Conservation (phyloP, 495 filamentous ascomycete genomes). For the Mytilinidion resinicola region DNA sequence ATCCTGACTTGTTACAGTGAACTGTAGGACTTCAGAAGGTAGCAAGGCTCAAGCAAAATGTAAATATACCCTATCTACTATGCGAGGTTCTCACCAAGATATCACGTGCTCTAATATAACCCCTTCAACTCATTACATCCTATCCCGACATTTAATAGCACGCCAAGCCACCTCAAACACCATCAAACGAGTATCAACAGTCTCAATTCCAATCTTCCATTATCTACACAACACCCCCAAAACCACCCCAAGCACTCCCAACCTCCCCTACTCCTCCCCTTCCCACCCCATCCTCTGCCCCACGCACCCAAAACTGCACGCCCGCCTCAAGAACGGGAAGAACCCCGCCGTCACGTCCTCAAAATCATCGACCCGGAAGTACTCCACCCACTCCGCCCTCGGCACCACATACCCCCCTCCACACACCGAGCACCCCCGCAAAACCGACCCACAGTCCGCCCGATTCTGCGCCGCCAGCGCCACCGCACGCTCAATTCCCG, state of each 20-base stretch:
- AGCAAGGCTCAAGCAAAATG: too few relatives aligned
- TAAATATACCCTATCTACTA: too few relatives aligned
- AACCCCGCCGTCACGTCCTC: constrained; percentile 23
- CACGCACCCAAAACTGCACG: constrained; percentile 63
- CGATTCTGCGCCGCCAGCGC: constrained; percentile 14
- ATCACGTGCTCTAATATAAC: too few relatives aligned
- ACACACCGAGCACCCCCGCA: constrained; percentile 56
- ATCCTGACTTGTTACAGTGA: too few relatives aligned
- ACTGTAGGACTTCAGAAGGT: too few relatives aligned
- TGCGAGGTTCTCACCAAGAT: too few relatives aligned
- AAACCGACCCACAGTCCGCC: constrained; percentile 38
- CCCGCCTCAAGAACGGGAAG: constrained; percentile 57
- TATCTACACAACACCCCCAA: too few relatives aligned
- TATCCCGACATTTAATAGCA: too few relatives aligned
- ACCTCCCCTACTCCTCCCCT: constrained; percentile 52
- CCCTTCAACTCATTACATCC: too few relatives aligned
- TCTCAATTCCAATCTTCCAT: too few relatives aligned
- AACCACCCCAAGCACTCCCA: constrained; percentile 53
- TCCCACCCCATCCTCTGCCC: constrained; percentile 23
- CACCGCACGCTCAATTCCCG: constrained; percentile 2
- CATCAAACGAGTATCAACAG: too few relatives aligned
- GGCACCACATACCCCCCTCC: constrained; percentile 50
- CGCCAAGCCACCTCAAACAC: too few relatives aligned
- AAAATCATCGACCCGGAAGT: constrained; percentile 36
- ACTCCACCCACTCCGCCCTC: constrained; percentile 67